These are phyloP conservation scores for Diospyros kaki DNA, from an alignment of 148 eudicot species.

Conservation along the genomic window DNA sequence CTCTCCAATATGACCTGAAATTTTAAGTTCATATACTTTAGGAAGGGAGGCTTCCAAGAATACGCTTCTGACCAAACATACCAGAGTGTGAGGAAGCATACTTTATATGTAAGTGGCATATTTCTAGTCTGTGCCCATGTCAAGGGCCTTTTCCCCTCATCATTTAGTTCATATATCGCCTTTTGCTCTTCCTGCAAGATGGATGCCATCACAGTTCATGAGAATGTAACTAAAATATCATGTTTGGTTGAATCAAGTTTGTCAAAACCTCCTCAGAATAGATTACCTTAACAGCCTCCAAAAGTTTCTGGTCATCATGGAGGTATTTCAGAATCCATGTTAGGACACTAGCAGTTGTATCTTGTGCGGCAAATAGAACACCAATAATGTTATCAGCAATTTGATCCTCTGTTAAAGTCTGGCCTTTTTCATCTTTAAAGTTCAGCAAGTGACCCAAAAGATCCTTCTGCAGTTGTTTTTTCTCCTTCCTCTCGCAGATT, in stretches of 20 bases:
- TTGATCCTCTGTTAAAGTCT: conserved; percentile 50
- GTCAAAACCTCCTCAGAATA: background rate
- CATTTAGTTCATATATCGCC: conserved; percentile 44
- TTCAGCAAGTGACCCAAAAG: conserved; percentile 60
- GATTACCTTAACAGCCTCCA: conserved; percentile 56
- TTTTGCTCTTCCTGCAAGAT: conserved; percentile 59
- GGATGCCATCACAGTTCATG: background rate
- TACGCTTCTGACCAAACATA: background rate
- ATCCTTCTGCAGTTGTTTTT: conserved; percentile 38
- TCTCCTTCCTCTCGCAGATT: conserved; percentile 60
- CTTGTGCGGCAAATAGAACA: conserved; percentile 88
- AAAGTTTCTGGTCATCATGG: conserved; percentile 40
- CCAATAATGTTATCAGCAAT: conserved; percentile 79
- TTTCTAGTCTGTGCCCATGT: conserved; percentile 77
- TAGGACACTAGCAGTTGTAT: conserved; percentile 80
- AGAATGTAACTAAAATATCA: no score
- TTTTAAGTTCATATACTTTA: background rate
- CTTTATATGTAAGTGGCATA: conserved; percentile 69
- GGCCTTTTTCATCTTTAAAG: conserved; percentile 54
- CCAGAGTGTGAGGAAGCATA: conserved; percentile 18
- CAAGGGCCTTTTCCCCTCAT: conserved; percentile 39
- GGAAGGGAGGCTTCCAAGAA: background rate
- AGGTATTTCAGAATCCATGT: conserved; percentile 92
- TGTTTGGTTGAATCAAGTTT: background rate
- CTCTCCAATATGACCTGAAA: conserved; percentile 79